Percentiles rank a stretch among this genome's conserved stretches.
These are phyloP conservation scores for Bonia amplexicaulis DNA, from an alignment of 176 grass and related monocot species.

Conservation along the genomic window DNA sequence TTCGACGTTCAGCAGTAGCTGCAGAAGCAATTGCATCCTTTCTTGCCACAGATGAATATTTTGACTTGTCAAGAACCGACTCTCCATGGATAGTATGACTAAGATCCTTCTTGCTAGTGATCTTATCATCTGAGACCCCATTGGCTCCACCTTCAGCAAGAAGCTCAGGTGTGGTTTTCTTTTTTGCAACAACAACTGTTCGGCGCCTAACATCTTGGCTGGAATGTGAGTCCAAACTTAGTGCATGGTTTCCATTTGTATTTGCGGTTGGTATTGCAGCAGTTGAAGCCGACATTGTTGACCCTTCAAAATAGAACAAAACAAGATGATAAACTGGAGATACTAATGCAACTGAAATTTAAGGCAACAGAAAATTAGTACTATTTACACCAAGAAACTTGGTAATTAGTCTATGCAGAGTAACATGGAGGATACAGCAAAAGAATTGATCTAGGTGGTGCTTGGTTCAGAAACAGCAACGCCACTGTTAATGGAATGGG, in stretches of 20 bases:
- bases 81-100: constrained; percentile 50
- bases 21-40: constrained; percentile 32
- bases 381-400: background rate
- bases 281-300: constrained; percentile 64
- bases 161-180: constrained; percentile 37
- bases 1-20: constrained; percentile 34
- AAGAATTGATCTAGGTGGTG: background rate
- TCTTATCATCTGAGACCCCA: constrained; percentile 23
- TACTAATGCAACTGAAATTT: constrained; percentile 17
- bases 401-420: background rate
- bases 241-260: constrained; percentile 52
- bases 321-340: background rate
- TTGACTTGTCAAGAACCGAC: constrained; percentile 45
- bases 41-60: constrained; percentile 32
- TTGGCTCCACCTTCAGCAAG: constrained; percentile 34
- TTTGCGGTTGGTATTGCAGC: constrained; percentile 43
- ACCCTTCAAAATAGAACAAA: background rate
- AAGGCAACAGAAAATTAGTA: constrained; percentile 9
- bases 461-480: too few relatives aligned
- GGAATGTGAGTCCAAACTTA: constrained; percentile 57
- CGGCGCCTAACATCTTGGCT: constrained; percentile 61
- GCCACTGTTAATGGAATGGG: too few relatives aligned
- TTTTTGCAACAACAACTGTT: constrained; percentile 42
- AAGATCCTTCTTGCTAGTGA: constrained; percentile 42
- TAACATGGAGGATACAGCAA: background rate